phyloP scores from a whole-genome alignment of 176 grass and related monocot species.

The Elymus sibiricus region DNA sequence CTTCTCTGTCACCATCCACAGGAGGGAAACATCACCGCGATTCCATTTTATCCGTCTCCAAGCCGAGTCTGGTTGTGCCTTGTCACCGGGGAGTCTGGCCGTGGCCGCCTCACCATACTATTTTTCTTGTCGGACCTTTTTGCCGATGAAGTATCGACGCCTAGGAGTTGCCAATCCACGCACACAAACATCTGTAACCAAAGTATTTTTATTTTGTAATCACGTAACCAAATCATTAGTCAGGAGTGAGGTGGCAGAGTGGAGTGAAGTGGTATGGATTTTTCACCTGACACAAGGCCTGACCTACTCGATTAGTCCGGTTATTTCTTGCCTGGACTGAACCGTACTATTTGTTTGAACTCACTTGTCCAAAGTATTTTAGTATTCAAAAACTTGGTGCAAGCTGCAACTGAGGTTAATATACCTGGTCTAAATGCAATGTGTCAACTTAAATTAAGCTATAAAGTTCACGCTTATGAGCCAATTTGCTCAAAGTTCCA shows the following conservation, averaged over 20 bases:
- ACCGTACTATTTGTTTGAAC: slow-evolving; percentile 1
- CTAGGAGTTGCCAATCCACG: not conserved
- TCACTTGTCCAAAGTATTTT: not conserved
- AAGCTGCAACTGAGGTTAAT: not conserved
- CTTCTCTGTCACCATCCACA: not conserved
- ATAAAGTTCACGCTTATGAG: no score
- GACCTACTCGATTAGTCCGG: not conserved
- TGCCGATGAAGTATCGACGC: not conserved
- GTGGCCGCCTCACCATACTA: not conserved
- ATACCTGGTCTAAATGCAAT: slow-evolving; percentile 30
- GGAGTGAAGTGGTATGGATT: not conserved
- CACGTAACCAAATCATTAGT: not conserved
- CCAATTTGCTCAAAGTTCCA: not conserved
- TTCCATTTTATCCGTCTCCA: not conserved
- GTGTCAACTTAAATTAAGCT: slow-evolving; percentile 25
- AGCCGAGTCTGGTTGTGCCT: not conserved
- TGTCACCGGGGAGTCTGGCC: not conserved
- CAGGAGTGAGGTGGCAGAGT: not conserved
- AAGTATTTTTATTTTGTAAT: not conserved
- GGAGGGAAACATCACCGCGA: not conserved
- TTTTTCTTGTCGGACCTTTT: not conserved
- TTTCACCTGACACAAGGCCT: not conserved
- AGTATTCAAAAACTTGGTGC: not conserved
- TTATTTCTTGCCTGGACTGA: not conserved
- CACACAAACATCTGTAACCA: not conserved